Percentiles rank a stretch among this genome's conserved stretches.
These are phyloP conservation scores for Pseudonitzschia delicatissima DNA, from an alignment of 108 stramenopile species.

Conservation along the genomic window DNA sequence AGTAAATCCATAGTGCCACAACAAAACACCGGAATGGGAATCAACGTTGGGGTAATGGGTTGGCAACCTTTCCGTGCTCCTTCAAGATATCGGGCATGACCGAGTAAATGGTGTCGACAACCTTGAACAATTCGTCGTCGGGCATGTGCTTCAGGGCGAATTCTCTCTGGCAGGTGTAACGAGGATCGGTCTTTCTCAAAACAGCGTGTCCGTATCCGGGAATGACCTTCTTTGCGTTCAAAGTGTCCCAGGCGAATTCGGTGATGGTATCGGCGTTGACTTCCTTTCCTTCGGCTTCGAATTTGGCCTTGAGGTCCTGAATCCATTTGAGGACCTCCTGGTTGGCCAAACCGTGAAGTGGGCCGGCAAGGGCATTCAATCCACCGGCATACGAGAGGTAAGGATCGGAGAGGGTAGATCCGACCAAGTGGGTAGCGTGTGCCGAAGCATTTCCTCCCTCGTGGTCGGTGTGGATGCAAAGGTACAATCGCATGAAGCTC, in stretches of 20 bases:
- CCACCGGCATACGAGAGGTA: conserved; percentile 95
- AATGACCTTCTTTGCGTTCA: conserved; percentile 98
- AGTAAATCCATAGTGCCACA: conserved; percentile 99
- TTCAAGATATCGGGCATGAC: conserved; percentile 98
- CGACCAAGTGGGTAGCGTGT: conserved; percentile 98
- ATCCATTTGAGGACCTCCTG: conserved; percentile 99
- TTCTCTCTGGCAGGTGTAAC: conserved; percentile 98
- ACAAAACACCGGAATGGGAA: conserved; percentile 96
- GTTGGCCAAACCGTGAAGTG: conserved; percentile 98
- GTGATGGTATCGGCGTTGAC: conserved; percentile 97
- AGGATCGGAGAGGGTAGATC: conserved; percentile 94
- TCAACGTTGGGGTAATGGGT: conserved; percentile 99
- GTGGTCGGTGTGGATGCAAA: conserved; percentile 99
- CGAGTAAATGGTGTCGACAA: conserved; percentile 97
- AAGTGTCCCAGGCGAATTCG: conserved; percentile 98
- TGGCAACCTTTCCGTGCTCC: conserved; percentile 99
- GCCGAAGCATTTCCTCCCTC: conserved; percentile 99
- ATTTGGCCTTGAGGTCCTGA: conserved; percentile 89
- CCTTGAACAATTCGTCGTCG: conserved; percentile 96
- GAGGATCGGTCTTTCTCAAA: conserved; percentile 97
- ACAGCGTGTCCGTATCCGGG: conserved; percentile 99
- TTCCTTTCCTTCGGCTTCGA: conserved; percentile 91
- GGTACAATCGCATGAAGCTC: conserved; percentile 99
- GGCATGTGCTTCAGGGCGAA: conserved; percentile 99
- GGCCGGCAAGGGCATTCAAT: conserved; percentile 97